phyloP scores from a whole-genome alignment of 768 basidiomycete genomes.

The Cyclocybe aegerita region DNA sequence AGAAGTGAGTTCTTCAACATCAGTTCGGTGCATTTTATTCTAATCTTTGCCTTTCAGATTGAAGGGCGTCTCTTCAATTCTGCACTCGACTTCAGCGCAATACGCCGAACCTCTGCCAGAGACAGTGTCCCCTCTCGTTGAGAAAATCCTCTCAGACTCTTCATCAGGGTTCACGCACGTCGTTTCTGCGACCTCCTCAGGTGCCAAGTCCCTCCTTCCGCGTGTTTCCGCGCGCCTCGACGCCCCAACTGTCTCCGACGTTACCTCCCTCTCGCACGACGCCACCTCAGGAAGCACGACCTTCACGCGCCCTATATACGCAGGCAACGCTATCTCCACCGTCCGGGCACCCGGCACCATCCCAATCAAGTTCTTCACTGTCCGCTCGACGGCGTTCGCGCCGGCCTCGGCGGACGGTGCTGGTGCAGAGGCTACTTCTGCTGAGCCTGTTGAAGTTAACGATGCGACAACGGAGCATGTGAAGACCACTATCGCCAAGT shows the following conservation, averaged over 20 bases:
- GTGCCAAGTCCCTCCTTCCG: slow-evolving; percentile 90
- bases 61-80: slow-evolving; percentile 62
- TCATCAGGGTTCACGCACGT: slow-evolving; percentile 78
- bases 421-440: slow-evolving; percentile 54
- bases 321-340: slow-evolving; percentile 95
- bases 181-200: slow-evolving; percentile 88
- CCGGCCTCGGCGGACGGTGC: slow-evolving; percentile 56
- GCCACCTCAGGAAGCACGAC: slow-evolving; percentile 69
- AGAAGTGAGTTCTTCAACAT: slow-evolving; percentile 53
- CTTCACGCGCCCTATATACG: slow-evolving; percentile 94
- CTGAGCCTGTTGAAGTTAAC: slow-evolving; percentile 63
- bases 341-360: slow-evolving; percentile 78
- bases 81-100: slow-evolving; percentile 69
- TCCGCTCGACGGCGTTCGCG: slow-evolving; percentile 87
- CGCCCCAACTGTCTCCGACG: slow-evolving; percentile 87
- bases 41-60: slow-evolving; percentile 41
- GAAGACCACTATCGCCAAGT: slow-evolving; percentile 78
- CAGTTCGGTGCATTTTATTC: slow-evolving; percentile 13
- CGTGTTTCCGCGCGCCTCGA: slow-evolving; percentile 90
- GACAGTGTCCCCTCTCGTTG: slow-evolving; percentile 78
- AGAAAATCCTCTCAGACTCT: slow-evolving; percentile 64
- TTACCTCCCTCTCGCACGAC: slow-evolving; percentile 80
- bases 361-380: slow-evolving; percentile 91
- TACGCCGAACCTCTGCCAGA: slow-evolving; percentile 76
- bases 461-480: slow-evolving; percentile 64